A percentile compares a stretch with the other conserved stretches of the same genome.
phyloP scores from a whole-genome alignment of 345 rosid genomes.

The Syzygium grande region DNA sequence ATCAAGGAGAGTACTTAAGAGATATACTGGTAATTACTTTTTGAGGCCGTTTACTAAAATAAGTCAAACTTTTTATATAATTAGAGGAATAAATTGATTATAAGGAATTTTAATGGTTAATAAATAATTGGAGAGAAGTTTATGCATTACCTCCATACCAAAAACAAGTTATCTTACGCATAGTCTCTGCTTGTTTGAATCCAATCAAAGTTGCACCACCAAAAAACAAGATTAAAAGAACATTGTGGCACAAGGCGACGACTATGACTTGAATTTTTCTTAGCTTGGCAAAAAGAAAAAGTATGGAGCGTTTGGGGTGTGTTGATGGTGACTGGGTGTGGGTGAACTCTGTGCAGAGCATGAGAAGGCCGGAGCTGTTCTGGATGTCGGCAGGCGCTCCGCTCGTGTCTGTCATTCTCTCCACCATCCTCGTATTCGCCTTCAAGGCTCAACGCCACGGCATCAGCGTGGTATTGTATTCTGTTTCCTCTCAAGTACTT shows the following conservation, averaged over 20 bases:
- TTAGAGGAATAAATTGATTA: not conserved
- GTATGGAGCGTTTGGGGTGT: not conserved
- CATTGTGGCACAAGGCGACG: not conserved
- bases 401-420: conserved; percentile 58
- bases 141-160: not conserved
- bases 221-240: too few species aligned
- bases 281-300: not conserved
- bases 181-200: too few species aligned
- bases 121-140: not conserved
- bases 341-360: conserved; percentile 34
- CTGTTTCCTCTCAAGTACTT: not conserved
- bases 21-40: not conserved
- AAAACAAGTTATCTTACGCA: not conserved
- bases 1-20: not conserved
- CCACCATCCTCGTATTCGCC: conserved; percentile 70
- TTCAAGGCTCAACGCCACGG: conserved; percentile 75
- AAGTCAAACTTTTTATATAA: not conserved
- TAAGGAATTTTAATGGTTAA: not conserved
- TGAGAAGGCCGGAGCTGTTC: conserved; percentile 63
- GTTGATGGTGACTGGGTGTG: not conserved
- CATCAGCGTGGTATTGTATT: conserved; percentile 37
- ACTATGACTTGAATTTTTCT: not conserved
- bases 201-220: too few species aligned
- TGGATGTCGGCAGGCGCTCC: conserved; percentile 94
- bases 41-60: not conserved